Percentiles rank a stretch among this genome's conserved stretches.
phyloP scores from a whole-genome alignment of 148 eudicot species.

The Rhododendron griersonianum region DNA sequence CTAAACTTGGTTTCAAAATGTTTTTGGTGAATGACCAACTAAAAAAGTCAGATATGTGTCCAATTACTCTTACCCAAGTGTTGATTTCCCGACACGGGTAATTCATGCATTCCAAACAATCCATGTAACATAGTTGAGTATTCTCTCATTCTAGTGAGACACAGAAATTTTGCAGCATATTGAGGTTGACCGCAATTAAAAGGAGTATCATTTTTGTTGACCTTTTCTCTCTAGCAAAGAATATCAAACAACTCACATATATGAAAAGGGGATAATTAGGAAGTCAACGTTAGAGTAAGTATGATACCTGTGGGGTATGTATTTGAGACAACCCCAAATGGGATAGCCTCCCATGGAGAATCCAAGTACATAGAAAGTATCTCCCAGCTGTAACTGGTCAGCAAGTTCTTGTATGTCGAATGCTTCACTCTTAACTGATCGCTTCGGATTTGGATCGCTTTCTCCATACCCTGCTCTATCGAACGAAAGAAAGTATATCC shows the following conservation, averaged over 20 bases:
- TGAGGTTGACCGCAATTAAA: neutral
- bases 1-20: neutral
- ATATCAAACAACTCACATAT: neutral
- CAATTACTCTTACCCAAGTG: neutral
- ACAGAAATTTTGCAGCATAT: neutral
- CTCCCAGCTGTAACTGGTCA: conserved; percentile 29
- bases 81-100: neutral
- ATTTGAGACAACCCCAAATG: conserved; percentile 32
- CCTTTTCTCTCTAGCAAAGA: neutral
- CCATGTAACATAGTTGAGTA: neutral
- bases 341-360: conserved; percentile 32
- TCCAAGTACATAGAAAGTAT: conserved; percentile 33
- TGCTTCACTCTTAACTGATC: conserved; percentile 38
- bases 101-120: neutral
- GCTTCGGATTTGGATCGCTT: conserved; percentile 38
- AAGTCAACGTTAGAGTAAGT: neutral
- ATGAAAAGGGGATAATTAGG: neutral
- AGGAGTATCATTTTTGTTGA: neutral
- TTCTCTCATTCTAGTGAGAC: neutral
- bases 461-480: conserved; percentile 51
- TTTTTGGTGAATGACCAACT: neutral
- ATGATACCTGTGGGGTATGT: conserved; percentile 32
- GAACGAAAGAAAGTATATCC: conserved; percentile 25
- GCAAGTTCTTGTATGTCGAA: conserved; percentile 39
- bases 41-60: neutral